Evolutionary conservation across 2,329 filamentous ascomycete species (phyloP), one percentile per base, ranked within the genome.

Genomic region (Ceratocystis papillata): DNA sequence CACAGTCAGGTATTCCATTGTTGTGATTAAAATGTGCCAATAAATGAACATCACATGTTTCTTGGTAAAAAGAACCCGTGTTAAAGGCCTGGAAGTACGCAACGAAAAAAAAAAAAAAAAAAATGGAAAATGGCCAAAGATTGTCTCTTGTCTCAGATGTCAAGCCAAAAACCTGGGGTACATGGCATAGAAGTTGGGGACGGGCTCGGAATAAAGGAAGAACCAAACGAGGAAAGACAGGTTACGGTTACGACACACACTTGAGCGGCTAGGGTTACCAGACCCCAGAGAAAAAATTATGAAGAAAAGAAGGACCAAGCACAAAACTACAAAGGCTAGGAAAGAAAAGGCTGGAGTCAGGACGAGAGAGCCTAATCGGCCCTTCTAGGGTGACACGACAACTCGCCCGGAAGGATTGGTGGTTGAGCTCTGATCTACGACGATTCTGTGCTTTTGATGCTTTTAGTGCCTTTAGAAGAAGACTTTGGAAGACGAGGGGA

Each of bases 331-430:
- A 1, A 41, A 41, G 37, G 37, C 12, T 41, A 41, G 17, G 12
- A n/a, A 53, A n/a, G 17, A 59, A 59, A 59, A 59, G 55, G 55
- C 55, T 59, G 55, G 55, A 30, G 30, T 41, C 37, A 41, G 37
- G 3, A 41, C 37, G 12, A 41, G 33, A 57, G 33, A 37, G 55
- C 28, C 55, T 33, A 59, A 59, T 59, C 55, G 55, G 55, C 55
- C 55, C 55, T 33, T 59, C 28, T 33, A 59, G 15, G 17, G 55
- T 59, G n/a, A 37, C 55, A 59, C 55, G 55, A 37, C 33, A 33
- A 37, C 55, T 59, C 55, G 55, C 55, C 28, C 55, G 28, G 55
- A 59, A 59, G 55, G 55, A 59, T 59, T 59, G 12, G 55, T 33
- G 12, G 5, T 50, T 17, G 28, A 37, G 55, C 55, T 59, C 28